These are phyloP conservation scores for Claviceps spartinae DNA, from an alignment of 2,329 filamentous ascomycete genomes.

Conservation along the genomic window DNA sequence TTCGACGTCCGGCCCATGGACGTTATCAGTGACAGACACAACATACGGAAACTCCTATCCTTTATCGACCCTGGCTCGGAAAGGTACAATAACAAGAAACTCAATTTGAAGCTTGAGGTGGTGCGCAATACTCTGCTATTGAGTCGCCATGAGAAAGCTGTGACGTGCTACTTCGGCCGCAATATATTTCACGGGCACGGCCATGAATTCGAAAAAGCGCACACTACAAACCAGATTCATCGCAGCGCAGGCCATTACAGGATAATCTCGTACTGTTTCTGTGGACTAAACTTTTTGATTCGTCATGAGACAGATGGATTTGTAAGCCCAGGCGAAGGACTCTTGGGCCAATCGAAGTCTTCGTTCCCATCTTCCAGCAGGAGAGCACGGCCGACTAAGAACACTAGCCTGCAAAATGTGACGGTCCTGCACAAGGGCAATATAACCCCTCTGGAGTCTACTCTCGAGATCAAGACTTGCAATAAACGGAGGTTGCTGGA, in stretches of 20 bases:
- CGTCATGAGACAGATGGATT: conserved; percentile 31
- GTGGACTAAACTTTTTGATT: conserved; percentile 25
- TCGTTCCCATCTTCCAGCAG: conserved; percentile 13
- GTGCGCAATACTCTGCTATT: conserved; percentile 24
- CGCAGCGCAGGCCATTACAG: conserved; percentile 30
- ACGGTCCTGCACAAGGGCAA: conserved; percentile 18
- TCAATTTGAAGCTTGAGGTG: conserved; percentile 28
- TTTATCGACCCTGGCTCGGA: conserved; percentile 22
- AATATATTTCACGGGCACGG: conserved; percentile 27
- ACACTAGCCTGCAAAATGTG: conserved; percentile 13
- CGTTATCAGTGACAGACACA: conserved; percentile 32
- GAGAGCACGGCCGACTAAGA: neutral
- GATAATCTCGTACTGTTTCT: conserved; percentile 30
- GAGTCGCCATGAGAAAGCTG: conserved; percentile 19
- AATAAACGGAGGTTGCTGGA: conserved; percentile 18
- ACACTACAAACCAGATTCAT: conserved; percentile 21
- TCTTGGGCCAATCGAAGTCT: conserved; percentile 13
- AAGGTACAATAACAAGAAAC: conserved; percentile 16
- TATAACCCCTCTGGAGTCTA: conserved; percentile 19
- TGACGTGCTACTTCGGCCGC: conserved; percentile 16
- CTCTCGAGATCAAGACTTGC: conserved; percentile 32
- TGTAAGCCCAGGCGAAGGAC: conserved; percentile 8
- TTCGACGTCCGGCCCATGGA: conserved; percentile 25
- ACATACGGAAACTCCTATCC: conserved; percentile 32
- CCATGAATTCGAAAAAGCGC: conserved; percentile 31